Evolutionary conservation across 2,329 filamentous ascomycete species (phyloP), one percentile per base, ranked within the genome.

Genomic region (Colletotrichum endophyticum): DNA sequence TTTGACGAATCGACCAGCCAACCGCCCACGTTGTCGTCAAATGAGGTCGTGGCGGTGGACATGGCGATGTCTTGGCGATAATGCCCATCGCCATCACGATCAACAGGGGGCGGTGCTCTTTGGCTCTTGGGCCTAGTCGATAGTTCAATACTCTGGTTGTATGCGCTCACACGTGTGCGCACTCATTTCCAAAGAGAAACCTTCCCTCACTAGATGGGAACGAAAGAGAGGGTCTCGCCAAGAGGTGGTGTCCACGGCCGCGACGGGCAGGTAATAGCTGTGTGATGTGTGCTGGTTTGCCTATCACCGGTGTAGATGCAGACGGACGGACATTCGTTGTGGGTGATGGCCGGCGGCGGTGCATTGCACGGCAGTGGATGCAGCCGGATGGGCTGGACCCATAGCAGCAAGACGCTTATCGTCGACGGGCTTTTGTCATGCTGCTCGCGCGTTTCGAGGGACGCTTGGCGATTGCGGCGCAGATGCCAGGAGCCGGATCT

Each of bases 381-480:
- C 62, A 67, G 69, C 62, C 69, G 62, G 69, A 53, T 0, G 44
- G 44, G 6, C 44, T 22, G 44, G 44, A 53, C 44, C 44, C 44
- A 22, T 53, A 53, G 49, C 67, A 64, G 4, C 25, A 62, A 32
- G 53, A 67, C 67, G 69, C 53, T 75, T 56, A 68, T 75, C 73
- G 62, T 72, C 28, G 44, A 70, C 28, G 19, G 30, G 49, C 68
- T 49, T 27, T 30, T 61, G 19, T 62, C 59, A 22, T 32, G 12
- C 59, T 30, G 59, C 59, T 25, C 28, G 56, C 69, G 62, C 56
- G 73, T 72, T 67, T 75, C 73, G 69, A 75, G 36, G 73, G 62
- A n/a, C 69, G 36, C 73, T 75, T 75, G 73, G 73, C 73, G 73
- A 67, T 75, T 61, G 64, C 59, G 72, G 19, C 57, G 68, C 56